These are phyloP conservation scores for Candida tetrigidarum DNA, from an alignment of 1,139 yeast species.

Conservation along the genomic window DNA sequence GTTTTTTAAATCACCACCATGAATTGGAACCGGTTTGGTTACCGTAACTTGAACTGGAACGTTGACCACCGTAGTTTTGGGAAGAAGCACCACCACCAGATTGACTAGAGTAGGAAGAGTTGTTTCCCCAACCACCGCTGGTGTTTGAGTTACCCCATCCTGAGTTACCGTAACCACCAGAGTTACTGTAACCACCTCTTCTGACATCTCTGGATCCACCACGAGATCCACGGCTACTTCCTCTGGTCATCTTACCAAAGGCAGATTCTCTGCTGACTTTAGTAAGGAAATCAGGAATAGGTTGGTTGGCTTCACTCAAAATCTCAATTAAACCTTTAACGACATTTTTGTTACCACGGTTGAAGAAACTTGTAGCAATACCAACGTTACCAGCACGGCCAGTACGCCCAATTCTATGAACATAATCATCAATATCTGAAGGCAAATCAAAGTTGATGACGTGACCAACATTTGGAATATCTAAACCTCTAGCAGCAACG, in stretches of 20 bases:
- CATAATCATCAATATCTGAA: conserved; percentile 96
- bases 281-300: conserved; percentile 86
- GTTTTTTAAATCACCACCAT: conserved; percentile 38
- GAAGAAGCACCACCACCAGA: conserved; percentile 21
- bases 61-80: conserved; percentile 21
- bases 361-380: conserved; percentile 97
- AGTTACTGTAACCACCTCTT: conserved; percentile 48
- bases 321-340: conserved; percentile 88
- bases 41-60: conserved; percentile 29
- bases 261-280: conserved; percentile 80
- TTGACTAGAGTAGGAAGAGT: conserved; percentile 17
- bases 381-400: conserved; percentile 99
- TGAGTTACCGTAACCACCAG: conserved; percentile 31
- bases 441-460: conserved; percentile 98
- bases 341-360: conserved; percentile 91
- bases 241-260: conserved; percentile 53
- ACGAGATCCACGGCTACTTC: conserved; percentile 53
- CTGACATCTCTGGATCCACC: conserved; percentile 66
- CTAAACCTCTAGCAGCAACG: conserved; percentile 99
- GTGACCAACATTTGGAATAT: conserved; percentile 98
- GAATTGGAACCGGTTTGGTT: conserved; percentile 39
- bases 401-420: conserved; percentile 99
- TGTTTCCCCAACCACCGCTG: conserved; percentile 29
- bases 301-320: conserved; percentile 96
- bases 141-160: conserved; percentile 32